Evolutionary conservation across 305 asterid species (phyloP), one percentile per base, ranked within the genome.

Genomic region (Fraxinus xanthoxyloides): DNA sequence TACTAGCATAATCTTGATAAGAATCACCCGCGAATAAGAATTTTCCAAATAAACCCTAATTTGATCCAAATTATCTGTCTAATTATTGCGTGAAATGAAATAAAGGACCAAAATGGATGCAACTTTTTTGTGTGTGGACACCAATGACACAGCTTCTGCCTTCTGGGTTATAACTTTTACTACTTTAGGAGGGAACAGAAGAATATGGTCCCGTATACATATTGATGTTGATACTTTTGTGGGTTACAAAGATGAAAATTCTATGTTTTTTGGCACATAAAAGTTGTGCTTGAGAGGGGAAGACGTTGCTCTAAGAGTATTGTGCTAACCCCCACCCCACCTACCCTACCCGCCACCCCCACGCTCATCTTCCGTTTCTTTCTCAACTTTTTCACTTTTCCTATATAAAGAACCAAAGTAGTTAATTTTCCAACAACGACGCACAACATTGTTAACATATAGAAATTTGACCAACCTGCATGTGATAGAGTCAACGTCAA

Each of bases 141-240:
- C 43, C 82, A 82, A 77, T 83, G 86, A 86, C 82, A 61, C 82
- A 79, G 76, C 82, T 83, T 73, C 81, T 36, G 76, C 73, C 82
- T 83, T 73, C 81, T 36, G 76, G 83, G 69, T 34, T 82, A 43
- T n/a, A 72, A 81, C 88, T 81, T 86, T 86, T 79, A 82, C 91
- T 84, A 84, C 82, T 86, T 84, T 40, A 76, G 76, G 87, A 85
- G 79, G 82, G 81, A 78, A 82, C 87, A 84, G 30, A 89, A 61
- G 85, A 79, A 85, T 84, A 77, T 82, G 90, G 90, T 9, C 90
- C 88, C 54, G 54, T 17, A n/a, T 32, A 72, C 32, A 78, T 83
- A 72, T 83, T 87, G 88, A 91, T 83, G 91, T 86, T 88, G 92
- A 89, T 82, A 79, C 84, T 82, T 80, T 61, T 69, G 82, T 31